A percentile compares a stretch with the other conserved stretches of the same genome.
Conservation (phyloP, 441 rosid genomes). For the Erysimum cheiri region DNA sequence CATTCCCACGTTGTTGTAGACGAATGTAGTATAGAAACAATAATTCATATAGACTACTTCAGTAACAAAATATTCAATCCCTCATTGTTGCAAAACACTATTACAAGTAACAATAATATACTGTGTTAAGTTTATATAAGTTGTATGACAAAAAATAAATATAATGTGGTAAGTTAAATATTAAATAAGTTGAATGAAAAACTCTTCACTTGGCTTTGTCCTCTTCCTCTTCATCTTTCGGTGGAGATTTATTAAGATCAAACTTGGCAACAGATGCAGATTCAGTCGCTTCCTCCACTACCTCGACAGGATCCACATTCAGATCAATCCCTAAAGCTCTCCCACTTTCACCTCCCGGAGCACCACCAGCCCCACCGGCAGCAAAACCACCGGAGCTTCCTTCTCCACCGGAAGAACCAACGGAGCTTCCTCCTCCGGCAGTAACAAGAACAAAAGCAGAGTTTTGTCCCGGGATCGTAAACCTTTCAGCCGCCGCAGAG, state of each 20-base stretch:
- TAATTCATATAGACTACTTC: no score
- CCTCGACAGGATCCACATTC: background rate
- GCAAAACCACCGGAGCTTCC: background rate
- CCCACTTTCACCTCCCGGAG: background rate
- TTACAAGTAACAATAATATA: background rate
- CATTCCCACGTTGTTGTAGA: no score
- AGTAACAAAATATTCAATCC: no score
- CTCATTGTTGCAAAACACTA: no score
- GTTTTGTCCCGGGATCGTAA: conserved; percentile 3
- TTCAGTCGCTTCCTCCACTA: background rate
- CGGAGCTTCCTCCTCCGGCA: background rate
- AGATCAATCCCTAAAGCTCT: background rate
- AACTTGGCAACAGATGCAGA: background rate
- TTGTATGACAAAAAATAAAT: no score
- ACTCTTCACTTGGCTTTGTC: background rate
- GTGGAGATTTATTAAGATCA: conserved; percentile 37
- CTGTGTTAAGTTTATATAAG: no score
- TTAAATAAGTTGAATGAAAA: background rate
- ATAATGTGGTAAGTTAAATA: no score
- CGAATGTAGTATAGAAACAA: no score
- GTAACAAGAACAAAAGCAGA: conserved; percentile 13
- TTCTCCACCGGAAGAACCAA: background rate
- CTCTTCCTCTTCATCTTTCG: conserved; percentile 15
- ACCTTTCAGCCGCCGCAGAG: background rate
- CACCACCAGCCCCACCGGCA: background rate